A percentile compares a stretch with the other conserved stretches of the same genome.
These are phyloP conservation scores for Aspergillus sp. DNA, from an alignment of 2,329 filamentous ascomycete genomes.

Conservation along the genomic window DNA sequence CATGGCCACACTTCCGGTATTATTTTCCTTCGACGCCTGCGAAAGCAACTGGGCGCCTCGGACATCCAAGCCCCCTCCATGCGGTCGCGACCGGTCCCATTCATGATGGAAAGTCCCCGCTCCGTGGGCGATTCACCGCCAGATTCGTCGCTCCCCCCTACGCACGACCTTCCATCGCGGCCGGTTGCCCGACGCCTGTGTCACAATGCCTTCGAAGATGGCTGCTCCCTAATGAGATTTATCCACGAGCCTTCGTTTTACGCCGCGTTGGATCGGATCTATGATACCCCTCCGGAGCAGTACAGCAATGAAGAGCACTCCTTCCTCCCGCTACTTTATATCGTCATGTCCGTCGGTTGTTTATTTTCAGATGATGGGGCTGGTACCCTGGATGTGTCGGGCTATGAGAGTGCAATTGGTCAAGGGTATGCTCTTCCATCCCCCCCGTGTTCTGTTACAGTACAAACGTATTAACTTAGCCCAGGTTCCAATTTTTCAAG, in stretches of 20 bases:
- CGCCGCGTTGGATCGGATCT: conserved; percentile 66
- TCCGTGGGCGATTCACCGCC: conserved; percentile 57
- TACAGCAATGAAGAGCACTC: conserved; percentile 57
- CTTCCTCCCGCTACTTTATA: conserved; percentile 63
- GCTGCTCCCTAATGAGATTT: conserved; percentile 58
- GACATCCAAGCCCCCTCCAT: conserved; percentile 50
- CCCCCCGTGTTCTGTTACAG: not conserved
- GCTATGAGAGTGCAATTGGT: conserved; percentile 44
- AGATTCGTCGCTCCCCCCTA: conserved; percentile 45
- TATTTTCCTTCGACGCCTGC: conserved; percentile 78
- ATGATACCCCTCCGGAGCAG: conserved; percentile 57
- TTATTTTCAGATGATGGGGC: conserved; percentile 57
- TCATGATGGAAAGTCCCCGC: conserved; percentile 62
- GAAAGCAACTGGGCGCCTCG: conserved; percentile 68
- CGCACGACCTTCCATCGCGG: conserved; percentile 61
- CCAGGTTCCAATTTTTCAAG: conserved; percentile 68
- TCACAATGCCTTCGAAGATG: conserved; percentile 54
- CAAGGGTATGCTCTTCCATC: conserved; percentile 42
- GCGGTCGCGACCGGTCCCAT: conserved; percentile 43
- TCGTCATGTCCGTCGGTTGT: conserved; percentile 63
- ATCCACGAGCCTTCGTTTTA: conserved; percentile 78
- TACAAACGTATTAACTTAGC: conserved; percentile 3
- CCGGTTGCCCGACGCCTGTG: conserved; percentile 50
- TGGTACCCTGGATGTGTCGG: conserved; percentile 41
- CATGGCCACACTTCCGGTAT: conserved; percentile 87